Evolutionary conservation across 257 asterid species (phyloP).

Genomic region (Penstemon eatonii): DNA sequence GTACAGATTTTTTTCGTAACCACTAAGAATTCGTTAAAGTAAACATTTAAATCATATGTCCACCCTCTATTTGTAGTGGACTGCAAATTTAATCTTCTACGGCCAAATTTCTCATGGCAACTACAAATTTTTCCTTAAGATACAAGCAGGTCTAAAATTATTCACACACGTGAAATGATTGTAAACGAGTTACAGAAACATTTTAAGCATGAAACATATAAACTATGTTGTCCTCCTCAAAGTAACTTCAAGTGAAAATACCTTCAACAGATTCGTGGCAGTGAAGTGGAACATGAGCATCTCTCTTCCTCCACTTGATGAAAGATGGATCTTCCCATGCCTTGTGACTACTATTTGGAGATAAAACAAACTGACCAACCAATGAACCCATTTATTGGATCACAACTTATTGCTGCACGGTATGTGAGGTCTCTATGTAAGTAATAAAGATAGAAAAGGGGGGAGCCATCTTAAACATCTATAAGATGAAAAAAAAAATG

Average conservation of each 20-base stretch:
- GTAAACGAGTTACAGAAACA: no score
- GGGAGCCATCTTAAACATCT: neutral
- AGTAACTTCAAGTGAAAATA: slow-evolving; percentile 10
- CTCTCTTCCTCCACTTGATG: slow-evolving; percentile 92
- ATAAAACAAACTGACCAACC: slow-evolving; percentile 58
- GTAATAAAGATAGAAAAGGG: neutral
- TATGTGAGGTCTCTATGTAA: slow-evolving; percentile 13
- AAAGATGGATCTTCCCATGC: slow-evolving; percentile 95
- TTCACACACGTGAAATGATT: no score
- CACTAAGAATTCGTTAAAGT: neutral
- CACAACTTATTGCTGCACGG: slow-evolving; percentile 28
- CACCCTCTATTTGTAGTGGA: neutral
- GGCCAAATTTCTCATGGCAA: slow-evolving; percentile 6
- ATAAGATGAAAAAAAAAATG: neutral
- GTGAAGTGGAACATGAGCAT: slow-evolving; percentile 83
- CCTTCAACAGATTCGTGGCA: slow-evolving; percentile 97
- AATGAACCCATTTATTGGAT: slow-evolving; percentile 57
- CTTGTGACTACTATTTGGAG: slow-evolving; percentile 62
- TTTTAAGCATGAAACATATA: neutral
- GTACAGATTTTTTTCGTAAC: neutral
- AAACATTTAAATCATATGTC: neutral
- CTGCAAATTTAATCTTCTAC: neutral
- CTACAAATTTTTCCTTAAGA: neutral
- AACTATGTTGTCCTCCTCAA: slow-evolving; percentile 19
- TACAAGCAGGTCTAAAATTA: neutral